Base-by-base conservation (phyloP, 306 rosid genomes). In the Abrus precatorius region DNA sequence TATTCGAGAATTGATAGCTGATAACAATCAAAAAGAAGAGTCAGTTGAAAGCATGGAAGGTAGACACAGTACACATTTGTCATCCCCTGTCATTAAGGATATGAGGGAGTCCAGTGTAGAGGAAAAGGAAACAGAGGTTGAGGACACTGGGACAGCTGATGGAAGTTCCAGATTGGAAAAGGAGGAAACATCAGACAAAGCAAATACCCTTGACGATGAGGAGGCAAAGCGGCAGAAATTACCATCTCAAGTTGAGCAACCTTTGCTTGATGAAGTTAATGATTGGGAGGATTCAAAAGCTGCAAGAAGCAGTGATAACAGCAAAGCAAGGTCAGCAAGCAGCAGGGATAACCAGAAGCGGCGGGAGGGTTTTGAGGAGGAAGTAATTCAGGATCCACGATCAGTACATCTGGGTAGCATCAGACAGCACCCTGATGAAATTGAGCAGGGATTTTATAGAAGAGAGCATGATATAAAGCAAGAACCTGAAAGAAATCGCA, bases 301-400 rank as follows among this genome's bases (percentile, higher is more conserved):
- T 86, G 94, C 94, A 78, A 93, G 91, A 84, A 92, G 98, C 90
- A 96, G 99, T 68, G 97, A 96, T 84, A 92, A 92, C 90, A 96
- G 99, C 90, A 92, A 89, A 88, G 94, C 97, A 79, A 89, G 97
- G 81, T 96, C 99, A 33, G 92, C 90, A 72, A 90, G 98, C 87
- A 96, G 99, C 88, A 89, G 88, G 78, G 98, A 94, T 82, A 83
- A 86, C 78, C 91, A 73, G 57, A 93, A 90, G 84, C 82, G 89
- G 88, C 86, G 83, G 60, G 99, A 93, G 74, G 93, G 89, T 73
- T 82, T 84, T 64, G 99, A 96, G 77, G 99, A 93, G 80, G 99
- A 96, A 89, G 98, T 93, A 66, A 57, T 92, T 80, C 99, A 92
- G 86, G 90, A 87, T 84, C 80, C 90, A 77, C 89, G 78, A 86